Evolutionary conservation across 2,329 filamentous ascomycete species (phyloP).

Genomic region (Alternaria consortialis): DNA sequence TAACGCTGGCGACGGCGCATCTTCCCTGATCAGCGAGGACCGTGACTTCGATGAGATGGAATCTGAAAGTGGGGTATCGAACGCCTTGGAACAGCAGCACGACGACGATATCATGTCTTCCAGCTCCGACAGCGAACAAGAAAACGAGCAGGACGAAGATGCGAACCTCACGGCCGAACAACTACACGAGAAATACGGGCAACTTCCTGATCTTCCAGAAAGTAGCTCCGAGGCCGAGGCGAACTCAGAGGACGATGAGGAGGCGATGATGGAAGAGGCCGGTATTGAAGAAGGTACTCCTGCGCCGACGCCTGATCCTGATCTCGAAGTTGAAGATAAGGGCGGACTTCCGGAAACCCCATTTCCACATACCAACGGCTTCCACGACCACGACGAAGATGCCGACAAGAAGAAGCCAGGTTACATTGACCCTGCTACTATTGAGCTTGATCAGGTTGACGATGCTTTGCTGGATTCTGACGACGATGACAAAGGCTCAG

Average conservation of each 20-base stretch:
- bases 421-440: constrained; percentile 47
- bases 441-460: constrained; percentile 54
- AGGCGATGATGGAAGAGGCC: constrained; percentile 32
- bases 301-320: constrained; percentile 42
- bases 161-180: constrained; percentile 75
- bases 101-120: constrained; percentile 54
- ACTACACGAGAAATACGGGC: constrained; percentile 72
- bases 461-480: constrained; percentile 52
- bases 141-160: constrained; percentile 62
- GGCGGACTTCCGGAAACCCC: constrained; percentile 21
- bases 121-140: constrained; percentile 49
- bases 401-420: constrained; percentile 23
- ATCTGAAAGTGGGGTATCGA: constrained; percentile 51
- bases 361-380: constrained; percentile 33
- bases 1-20: constrained; percentile 46
- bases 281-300: constrained; percentile 32
- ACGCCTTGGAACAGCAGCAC: constrained; percentile 50
- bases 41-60: constrained; percentile 54
- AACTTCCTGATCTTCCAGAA: constrained; percentile 63
- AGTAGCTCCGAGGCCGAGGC: constrained; percentile 37
- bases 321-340: constrained; percentile 36
- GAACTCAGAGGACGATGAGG: constrained; percentile 47
- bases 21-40: constrained; percentile 52
- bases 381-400: constrained; percentile 28
- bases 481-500: constrained; percentile 39